A percentile compares a stretch with the other conserved stretches of the same genome.
Evolutionary conservation across 2,329 filamentous ascomycete species (phyloP).

Genomic region (Fusarium sp.): DNA sequence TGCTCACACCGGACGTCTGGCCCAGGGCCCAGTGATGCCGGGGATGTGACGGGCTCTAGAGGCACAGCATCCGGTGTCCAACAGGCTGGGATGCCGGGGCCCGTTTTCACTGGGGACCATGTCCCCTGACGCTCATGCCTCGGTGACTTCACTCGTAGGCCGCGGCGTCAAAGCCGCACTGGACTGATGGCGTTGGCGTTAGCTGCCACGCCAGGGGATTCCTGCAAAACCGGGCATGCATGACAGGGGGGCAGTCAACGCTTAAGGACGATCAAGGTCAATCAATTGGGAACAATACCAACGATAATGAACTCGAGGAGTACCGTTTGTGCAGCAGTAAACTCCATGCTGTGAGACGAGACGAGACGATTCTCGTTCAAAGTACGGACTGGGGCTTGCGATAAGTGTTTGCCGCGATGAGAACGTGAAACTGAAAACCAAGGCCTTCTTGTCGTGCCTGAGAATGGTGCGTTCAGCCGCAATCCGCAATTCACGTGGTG

Average conservation of each 20-base stretch:
- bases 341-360: not conserved
- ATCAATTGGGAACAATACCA: slow-evolving; percentile 27
- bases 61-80: slow-evolving; percentile 32
- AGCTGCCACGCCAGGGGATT: slow-evolving; percentile 33
- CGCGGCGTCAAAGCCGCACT: slow-evolving; percentile 11
- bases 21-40: slow-evolving; percentile 13
- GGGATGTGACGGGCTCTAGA: slow-evolving; percentile 34
- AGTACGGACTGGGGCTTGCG: not conserved
- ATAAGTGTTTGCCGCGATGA: not conserved
- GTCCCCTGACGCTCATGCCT: slow-evolving; percentile 31
- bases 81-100: slow-evolving; percentile 47
- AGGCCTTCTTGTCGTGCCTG: slow-evolving; percentile 21
- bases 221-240: slow-evolving; percentile 22
- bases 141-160: slow-evolving; percentile 29
- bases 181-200: slow-evolving; percentile 27
- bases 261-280: slow-evolving; percentile 14
- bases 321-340: slow-evolving; percentile 3
- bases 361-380: not conserved
- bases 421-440: not conserved
- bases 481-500: slow-evolving; percentile 40
- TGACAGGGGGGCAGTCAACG: slow-evolving; percentile 24
- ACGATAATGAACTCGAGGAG: slow-evolving; percentile 31
- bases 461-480: slow-evolving; percentile 22
- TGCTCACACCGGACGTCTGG: not conserved
- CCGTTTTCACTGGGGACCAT: slow-evolving; percentile 33